Evolutionary conservation across 2,329 filamentous ascomycete species (phyloP).

Genomic region (Pseudophaeomoniella oleicola): DNA sequence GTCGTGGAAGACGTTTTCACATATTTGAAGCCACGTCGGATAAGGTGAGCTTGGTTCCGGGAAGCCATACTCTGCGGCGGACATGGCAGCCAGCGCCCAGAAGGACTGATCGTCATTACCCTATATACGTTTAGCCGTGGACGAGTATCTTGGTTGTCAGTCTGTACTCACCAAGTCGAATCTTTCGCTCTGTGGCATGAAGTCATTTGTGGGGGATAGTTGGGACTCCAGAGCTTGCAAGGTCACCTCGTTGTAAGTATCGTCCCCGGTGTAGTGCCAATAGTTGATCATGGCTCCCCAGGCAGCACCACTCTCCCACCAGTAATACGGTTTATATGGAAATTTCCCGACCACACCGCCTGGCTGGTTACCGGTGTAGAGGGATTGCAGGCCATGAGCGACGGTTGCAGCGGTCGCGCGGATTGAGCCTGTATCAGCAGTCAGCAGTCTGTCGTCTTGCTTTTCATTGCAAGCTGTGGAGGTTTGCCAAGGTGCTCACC

Average conservation of each 20-base stretch:
- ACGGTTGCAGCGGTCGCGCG: constrained; percentile 25
- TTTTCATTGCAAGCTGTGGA: no score
- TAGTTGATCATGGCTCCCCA: constrained; percentile 59
- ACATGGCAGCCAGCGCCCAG: constrained; percentile 55
- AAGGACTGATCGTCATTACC: constrained; percentile 61
- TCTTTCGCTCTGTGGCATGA: constrained; percentile 34
- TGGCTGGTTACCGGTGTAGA: constrained; percentile 37
- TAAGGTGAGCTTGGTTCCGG: constrained; percentile 35
- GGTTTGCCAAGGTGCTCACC: no score
- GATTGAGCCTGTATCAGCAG: constrained; percentile 27
- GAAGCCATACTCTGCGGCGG: constrained; percentile 51
- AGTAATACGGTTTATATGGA: constrained; percentile 56
- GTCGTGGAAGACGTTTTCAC: constrained; percentile 57
- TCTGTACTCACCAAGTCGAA: constrained; percentile 25
- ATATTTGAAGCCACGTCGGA: constrained; percentile 39
- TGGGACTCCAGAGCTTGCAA: constrained; percentile 45
- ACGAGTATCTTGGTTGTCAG: no score
- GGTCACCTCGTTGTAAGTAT: constrained; percentile 44
- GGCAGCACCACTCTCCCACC: constrained; percentile 49
- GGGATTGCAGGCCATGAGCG: constrained; percentile 35
- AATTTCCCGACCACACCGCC: constrained; percentile 40
- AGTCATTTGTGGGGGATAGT: constrained; percentile 45
- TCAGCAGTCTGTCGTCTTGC: background rate
- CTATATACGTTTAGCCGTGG: constrained; percentile 53
- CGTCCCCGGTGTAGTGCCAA: constrained; percentile 50